Evolutionary conservation across 768 basidiomycete genomes (phyloP).

Genomic region (Neoboletus subvelutipes): DNA sequence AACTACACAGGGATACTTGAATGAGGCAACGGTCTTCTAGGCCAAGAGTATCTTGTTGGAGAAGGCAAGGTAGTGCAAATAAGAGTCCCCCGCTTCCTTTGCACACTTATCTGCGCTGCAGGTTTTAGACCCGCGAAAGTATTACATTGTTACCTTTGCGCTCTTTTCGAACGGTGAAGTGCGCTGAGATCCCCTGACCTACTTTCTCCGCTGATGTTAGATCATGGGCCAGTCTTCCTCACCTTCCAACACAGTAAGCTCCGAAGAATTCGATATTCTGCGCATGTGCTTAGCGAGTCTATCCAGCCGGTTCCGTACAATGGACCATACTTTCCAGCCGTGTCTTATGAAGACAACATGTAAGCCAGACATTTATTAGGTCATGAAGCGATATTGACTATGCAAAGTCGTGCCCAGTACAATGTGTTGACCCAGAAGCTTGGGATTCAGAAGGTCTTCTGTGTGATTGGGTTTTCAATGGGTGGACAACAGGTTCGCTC

Average conservation of each 20-base stretch:
- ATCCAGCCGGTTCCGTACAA: slow-evolving; percentile 52
- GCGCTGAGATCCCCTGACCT: slow-evolving; percentile 3
- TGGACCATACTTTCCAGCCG: slow-evolving; percentile 55
- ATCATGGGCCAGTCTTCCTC: slow-evolving; percentile 48
- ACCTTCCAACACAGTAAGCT: slow-evolving; percentile 47
- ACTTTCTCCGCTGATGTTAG: neutral
- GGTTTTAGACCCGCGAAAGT: slow-evolving; percentile 50
- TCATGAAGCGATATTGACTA: neutral
- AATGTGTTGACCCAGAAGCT: slow-evolving; percentile 48
- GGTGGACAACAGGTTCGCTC: slow-evolving; percentile 48
- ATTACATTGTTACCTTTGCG: slow-evolving; percentile 56
- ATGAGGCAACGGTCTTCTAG: slow-evolving; percentile 32
- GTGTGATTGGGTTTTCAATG: slow-evolving; percentile 58
- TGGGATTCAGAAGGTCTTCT: slow-evolving; percentile 43
- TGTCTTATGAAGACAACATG: slow-evolving; percentile 61
- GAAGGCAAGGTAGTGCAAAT: slow-evolving; percentile 42
- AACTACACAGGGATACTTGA: neutral
- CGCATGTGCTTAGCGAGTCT: neutral
- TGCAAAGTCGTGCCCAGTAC: slow-evolving; percentile 51
- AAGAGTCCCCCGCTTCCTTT: neutral
- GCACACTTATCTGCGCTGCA: slow-evolving; percentile 16
- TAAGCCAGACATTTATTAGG: slow-evolving; percentile 22
- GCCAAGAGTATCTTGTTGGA: slow-evolving; percentile 52
- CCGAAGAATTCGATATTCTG: neutral
- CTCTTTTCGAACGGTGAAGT: slow-evolving; percentile 63